Evolutionary conservation across 2,329 filamentous ascomycete species (phyloP), one percentile per base, ranked within the genome.

Genomic region (Exutisphaerella laricina): DNA sequence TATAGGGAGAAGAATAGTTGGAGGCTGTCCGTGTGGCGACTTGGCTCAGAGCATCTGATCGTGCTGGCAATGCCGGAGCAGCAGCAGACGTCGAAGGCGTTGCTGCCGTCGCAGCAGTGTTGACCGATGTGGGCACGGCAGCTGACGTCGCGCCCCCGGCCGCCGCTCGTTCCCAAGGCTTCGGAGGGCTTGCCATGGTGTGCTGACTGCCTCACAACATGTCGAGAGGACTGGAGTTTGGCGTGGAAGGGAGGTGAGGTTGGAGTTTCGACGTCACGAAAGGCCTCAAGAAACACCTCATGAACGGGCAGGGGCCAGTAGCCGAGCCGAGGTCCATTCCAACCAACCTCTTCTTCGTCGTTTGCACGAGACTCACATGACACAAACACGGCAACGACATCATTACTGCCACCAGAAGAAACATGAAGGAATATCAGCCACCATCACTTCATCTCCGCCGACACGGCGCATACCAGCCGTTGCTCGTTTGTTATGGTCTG

Each of bases 121-220:
- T 46, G 41, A 73, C 64, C 39, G 70, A 57, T 32, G 72, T 52
- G 39, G 72, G 59, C 25, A 73, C 61, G 23, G 70, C 65, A 42
- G 73, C 63, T 61, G 58, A 57, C 30, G 57, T 57, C 26, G 56
- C 57, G 37, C 54, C 57, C 45, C 67, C 73, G 49, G 79, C 77
- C 67, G 83, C 84, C 54, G 82, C 77, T 66, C 84, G 79, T 71
- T 98, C 92, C 92, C 92, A 98, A 34, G 92, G 92, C 70, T 98
- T 98, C 43, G 92, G 92, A 62, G 92, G 92, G 66, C 90, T 96
- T 13, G 17, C 33, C 33, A 35, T 35, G n/a, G 5, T 23, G 29
- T 14, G 29, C 13, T 18, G 20, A 35, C 5, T 6, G 14, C 14
- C 1, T 16, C 20, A 35, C 33, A 22, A 23, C 33, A 35, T 35